These are phyloP conservation scores for Silene noctiflora DNA, from an alignment of 179 eudicot species.

Conservation along the genomic window DNA sequence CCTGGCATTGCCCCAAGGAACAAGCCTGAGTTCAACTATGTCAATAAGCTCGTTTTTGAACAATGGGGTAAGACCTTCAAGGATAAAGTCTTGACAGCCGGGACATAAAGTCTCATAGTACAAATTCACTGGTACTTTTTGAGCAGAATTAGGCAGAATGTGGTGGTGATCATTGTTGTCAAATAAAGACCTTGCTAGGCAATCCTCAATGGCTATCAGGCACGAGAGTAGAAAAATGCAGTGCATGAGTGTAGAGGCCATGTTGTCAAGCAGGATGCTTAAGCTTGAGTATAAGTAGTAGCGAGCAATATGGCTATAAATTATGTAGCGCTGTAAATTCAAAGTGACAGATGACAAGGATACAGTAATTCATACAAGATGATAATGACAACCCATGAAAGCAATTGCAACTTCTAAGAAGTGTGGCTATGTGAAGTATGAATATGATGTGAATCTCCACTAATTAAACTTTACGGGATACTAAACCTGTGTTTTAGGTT, in stretches of 20 bases:
- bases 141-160: background rate
- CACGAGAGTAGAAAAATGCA: slow-evolving; percentile 19
- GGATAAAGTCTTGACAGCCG: slow-evolving; percentile 46
- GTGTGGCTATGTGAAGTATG: background rate
- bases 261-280: background rate
- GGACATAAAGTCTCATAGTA: slow-evolving; percentile 68
- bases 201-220: slow-evolving; percentile 17
- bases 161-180: background rate
- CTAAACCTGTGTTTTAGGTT: background rate
- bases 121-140: slow-evolving; percentile 42
- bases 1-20: slow-evolving; percentile 70
- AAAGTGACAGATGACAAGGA: slow-evolving; percentile 5
- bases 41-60: slow-evolving; percentile 45
- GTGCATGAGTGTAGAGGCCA: slow-evolving; percentile 17
- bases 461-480: background rate
- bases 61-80: slow-evolving; percentile 35
- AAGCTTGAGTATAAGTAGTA: background rate
- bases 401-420: background rate
- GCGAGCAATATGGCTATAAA: background rate
- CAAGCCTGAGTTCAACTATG: slow-evolving; percentile 52
- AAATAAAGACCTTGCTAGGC: slow-evolving; percentile 1
- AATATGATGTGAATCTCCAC: background rate
- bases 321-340: background rate
- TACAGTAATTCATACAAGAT: background rate
- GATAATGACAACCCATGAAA: background rate